Base-by-base conservation (phyloP, 768 basidiomycete species). In the Phylloporus arenicola region DNA sequence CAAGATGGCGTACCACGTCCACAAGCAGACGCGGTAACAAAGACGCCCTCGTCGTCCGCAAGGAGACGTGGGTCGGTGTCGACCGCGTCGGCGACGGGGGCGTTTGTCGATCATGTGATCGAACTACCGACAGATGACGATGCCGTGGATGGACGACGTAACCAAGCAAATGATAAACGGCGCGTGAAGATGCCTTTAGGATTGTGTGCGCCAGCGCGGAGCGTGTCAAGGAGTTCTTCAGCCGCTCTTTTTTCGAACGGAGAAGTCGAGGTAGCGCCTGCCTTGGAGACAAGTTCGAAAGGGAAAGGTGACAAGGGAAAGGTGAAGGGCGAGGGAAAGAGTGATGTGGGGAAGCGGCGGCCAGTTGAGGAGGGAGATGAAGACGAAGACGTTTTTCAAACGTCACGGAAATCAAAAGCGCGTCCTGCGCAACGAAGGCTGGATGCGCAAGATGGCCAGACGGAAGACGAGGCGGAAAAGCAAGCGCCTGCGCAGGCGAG, bases 61-160 rank as follows among this genome's bases (percentile, higher is more conserved):
- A 49, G 19, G 33, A 53, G 22, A 22, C 48, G 31, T 19, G 24
- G 43, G 39, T 37, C 41, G 1, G 37, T 43, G 11, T 43, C 46
- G 25, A 43, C 45, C 12, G 39, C n/a, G 5, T 51, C 55, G 2
- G 51, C 51, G 12, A 56, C 16, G 14, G 59, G 57, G 1, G 39
- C 41, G 6, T 64, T 58, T 34, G 37, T 62, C 9, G 62, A 65
- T 20, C 52, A 56, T 9, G 55, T 66, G 16, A 56, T 66, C 12
- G 55, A 62, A 17, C 47, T 65, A 25, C 62, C 57, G 0, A 10
- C 45, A 8, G 64, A 57, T 14, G 52, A 60, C 10, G 27, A 29
- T 10, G 57, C 55, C 9, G 41, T 4, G 6, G 55, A 39, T 11
- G 19, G 47, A 24, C 51, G 17, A n/a, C 34, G 29, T n/a, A 29